Evolutionary conservation across 208 protist species (phyloP), one percentile per base, ranked within the genome.

Genomic region (Wallacemonas sp.): DNA sequence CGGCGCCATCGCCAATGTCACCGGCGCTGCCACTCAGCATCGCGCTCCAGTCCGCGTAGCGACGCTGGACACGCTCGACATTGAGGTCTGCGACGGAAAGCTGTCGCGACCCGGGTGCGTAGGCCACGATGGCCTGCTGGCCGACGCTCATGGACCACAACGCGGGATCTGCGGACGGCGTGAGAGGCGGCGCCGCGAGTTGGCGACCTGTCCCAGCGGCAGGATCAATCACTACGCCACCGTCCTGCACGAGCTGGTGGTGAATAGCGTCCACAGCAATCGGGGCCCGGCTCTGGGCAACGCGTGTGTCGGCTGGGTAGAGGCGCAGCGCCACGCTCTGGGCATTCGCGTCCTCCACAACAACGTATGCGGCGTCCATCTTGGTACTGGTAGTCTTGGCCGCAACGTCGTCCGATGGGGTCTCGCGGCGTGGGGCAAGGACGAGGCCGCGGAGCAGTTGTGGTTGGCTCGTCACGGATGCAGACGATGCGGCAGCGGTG

Each of bases 21-120:
- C 66, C 77, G 27, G 77, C 74, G 64, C 56, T 75, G 34, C 87
- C 85, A 11, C 68, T 67, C 33, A 95, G 68, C 19, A 95, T 61
- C 8, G 78, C 36, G 26, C 63, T 74, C 81, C 81, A 87, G 38
- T 67, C 65, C n/a, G 65, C 54, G 70, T 93, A 89, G 23, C 86
- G 82, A 56, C 76, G 72, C 61, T 82, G 71, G 61, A 92, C 70
- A 8, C 86, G 76, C 60, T 79, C 80, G 8, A 62, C 68, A 33
- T 89, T 66, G 17, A 81, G 55, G 66, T 92, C 82, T 1, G 75
- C 86, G n/a, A 80, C 36, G 6, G 74, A 38, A 19, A 92, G 41
- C 62, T 67, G 75, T 33, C 66, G 74, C 24, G 69, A 24, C 6
- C 44, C 60, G 30, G 36, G 16, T 24, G 75, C 32, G 72, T 85